Evolutionary conservation across 2,329 filamentous ascomycete species (phyloP).

Genomic region (Microdochium trichocladiopsis): DNA sequence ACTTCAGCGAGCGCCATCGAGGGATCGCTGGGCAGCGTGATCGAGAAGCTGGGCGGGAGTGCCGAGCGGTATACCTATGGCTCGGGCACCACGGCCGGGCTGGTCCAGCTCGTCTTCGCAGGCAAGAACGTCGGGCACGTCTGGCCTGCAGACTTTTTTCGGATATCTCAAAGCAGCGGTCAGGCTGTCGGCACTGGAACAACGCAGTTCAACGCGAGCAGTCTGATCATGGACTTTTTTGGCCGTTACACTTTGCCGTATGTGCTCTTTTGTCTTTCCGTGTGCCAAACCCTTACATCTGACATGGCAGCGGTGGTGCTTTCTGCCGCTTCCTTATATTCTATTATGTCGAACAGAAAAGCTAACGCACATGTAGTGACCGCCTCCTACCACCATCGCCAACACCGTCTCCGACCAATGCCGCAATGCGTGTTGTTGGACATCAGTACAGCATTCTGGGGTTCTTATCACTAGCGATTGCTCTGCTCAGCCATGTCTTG

Average conservation of each 20-base stretch:
- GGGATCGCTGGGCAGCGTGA: neutral
- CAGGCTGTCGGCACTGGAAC: neutral
- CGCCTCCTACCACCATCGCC: no score
- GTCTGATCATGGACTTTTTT: slow-evolving; percentile 1
- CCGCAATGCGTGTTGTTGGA: no score
- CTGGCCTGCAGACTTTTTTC: slow-evolving; percentile 1
- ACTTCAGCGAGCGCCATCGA: neutral
- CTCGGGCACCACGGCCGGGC: neutral
- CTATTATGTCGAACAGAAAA: no score
- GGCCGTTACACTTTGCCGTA: neutral
- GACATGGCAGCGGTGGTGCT: neutral
- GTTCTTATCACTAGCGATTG: no score
- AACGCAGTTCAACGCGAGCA: slow-evolving; percentile 1
- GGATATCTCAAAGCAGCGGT: neutral
- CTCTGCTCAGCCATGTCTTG: no score
- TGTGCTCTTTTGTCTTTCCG: neutral
- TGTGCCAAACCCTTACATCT: no score
- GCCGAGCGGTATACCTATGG: neutral
- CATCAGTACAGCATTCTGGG: no score
- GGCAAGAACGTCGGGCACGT: slow-evolving; percentile 1
- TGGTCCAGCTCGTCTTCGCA: neutral
- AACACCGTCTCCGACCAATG: no score
- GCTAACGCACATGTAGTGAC: no score
- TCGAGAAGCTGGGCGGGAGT: neutral
- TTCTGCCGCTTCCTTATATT: no score